Evolutionary conservation across 306 rosid genomes (phyloP).

Genomic region (Vachellia collinsii): DNA sequence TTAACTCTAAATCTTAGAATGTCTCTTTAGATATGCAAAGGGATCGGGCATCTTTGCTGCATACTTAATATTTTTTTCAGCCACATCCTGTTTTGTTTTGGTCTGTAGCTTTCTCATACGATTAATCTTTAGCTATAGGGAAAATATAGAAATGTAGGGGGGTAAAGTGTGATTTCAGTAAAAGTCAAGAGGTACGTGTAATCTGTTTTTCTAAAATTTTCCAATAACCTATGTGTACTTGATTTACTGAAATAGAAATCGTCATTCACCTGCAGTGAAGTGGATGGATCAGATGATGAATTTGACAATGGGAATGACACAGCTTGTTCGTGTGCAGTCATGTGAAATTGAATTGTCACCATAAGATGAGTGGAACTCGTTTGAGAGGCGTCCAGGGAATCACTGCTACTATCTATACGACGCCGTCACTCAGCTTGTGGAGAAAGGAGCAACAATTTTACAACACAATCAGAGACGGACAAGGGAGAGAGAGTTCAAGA

Average conservation of each 20-base stretch:
- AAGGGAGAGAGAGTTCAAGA: slow-evolving; percentile 20
- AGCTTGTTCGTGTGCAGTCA: slow-evolving; percentile 76
- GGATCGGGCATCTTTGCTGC: too few relatives aligned
- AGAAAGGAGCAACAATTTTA: slow-evolving; percentile 45
- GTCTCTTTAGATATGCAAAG: too few relatives aligned
- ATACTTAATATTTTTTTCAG: too few relatives aligned
- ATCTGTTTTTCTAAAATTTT: background rate
- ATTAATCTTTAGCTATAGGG: too few relatives aligned
- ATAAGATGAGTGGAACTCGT: slow-evolving; percentile 41
- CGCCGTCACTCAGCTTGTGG: slow-evolving; percentile 41
- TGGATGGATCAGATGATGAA: slow-evolving; percentile 82
- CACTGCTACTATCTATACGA: slow-evolving; percentile 40
- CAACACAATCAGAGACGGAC: slow-evolving; percentile 37
- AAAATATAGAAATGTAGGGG: too few relatives aligned
- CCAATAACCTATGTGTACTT: slow-evolving; percentile 17
- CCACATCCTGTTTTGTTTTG: too few relatives aligned
- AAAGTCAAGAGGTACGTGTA: background rate
- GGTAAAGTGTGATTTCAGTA: background rate
- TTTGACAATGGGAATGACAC: slow-evolving; percentile 75
- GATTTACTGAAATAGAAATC: slow-evolving; percentile 45
- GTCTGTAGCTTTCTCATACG: too few relatives aligned
- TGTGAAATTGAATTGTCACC: slow-evolving; percentile 61
- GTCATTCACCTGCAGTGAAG: slow-evolving; percentile 69
- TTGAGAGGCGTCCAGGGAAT: slow-evolving; percentile 34
- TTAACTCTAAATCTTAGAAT: too few relatives aligned